These are phyloP conservation scores for Crinitomyces ghanaensis DNA, from an alignment of 805 yeast species.

Conservation along the genomic window DNA sequence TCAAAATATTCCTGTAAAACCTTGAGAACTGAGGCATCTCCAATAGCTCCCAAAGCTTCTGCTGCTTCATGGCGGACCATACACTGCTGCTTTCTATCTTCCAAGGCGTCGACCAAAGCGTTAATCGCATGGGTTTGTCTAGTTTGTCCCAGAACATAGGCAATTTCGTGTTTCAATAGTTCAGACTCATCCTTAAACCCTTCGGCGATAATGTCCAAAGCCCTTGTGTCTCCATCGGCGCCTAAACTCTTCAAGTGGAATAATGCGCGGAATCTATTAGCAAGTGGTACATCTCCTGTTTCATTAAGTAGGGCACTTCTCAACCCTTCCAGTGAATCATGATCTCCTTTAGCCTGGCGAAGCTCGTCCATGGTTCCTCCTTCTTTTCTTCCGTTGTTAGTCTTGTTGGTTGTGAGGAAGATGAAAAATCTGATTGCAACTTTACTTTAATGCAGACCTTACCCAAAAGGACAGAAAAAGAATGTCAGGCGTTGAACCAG, in stretches of 20 bases:
- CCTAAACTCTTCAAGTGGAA: conserved; percentile 85
- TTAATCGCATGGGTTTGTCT: conserved; percentile 72
- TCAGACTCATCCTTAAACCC: conserved; percentile 77
- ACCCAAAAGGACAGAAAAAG: no score
- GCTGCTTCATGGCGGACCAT: conserved; percentile 99
- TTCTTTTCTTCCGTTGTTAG: neutral
- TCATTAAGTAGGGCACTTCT: conserved; percentile 21
- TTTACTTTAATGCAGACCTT: no score
- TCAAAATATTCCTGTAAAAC: conserved; percentile 50
- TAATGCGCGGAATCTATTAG: conserved; percentile 85
- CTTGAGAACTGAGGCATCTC: conserved; percentile 61
- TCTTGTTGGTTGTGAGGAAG: no score
- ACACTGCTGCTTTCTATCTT: conserved; percentile 50
- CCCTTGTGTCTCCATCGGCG: conserved; percentile 51
- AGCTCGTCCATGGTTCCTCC: conserved; percentile 18
- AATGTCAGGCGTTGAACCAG: no score
- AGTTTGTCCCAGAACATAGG: conserved; percentile 94
- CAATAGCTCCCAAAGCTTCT: conserved; percentile 94
- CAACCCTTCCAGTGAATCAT: conserved; percentile 14
- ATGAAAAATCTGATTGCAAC: no score
- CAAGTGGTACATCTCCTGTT: conserved; percentile 57
- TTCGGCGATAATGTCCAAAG: conserved; percentile 74
- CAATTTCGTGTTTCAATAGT: conserved; percentile 92
- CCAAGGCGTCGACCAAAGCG: conserved; percentile 58
- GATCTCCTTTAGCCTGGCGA: conserved; percentile 16